Evolutionary conservation across 768 basidiomycete species (phyloP), one percentile per base, ranked within the genome.

Genomic region (Phlegmacium glaucopus): DNA sequence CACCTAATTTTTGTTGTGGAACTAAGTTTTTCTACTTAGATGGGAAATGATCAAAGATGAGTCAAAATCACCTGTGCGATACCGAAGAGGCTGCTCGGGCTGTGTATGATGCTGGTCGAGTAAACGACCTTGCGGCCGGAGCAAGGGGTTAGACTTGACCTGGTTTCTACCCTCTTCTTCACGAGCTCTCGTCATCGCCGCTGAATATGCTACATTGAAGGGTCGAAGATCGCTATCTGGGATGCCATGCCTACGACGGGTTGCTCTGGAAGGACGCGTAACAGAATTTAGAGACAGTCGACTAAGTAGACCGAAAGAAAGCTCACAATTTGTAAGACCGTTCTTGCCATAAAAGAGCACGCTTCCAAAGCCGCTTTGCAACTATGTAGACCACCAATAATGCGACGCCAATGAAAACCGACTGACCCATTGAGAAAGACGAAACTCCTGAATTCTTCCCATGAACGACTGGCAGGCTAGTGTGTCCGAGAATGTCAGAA

Each of bases 191-290:
- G 75, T 67, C 32, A 81, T 84, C 48, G 61, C 61, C 12, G 85
- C 87, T 54, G 87, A 79, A 65, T 87, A 89, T n/a, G 90, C 90
- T 53, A 91, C 86, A 63, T 86, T 87, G 74, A 92, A 92, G 10
- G 90, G 87, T 27, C 90, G 76, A 53, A 81, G 75, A 71, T 92
- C 90, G 48, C 73, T 75, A 71, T 92, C 90, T 13, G 90, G 90
- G 50, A 92, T 92, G 39, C 90, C 90, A 60, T 90, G 80, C 67
- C 78, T 74, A 54, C 90, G 72, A 50, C 90, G 80, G 74, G 82
- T 82, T 52, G 82, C 74, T 57, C 87, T 90, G 53, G 30, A 50
- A 48, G 45, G n/a, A n/a, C 36, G 29, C 29, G 41, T 54, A 53
- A 42, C 28, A 35, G 29, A 46, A 45, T 46, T 17, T 25, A 16